These are phyloP conservation scores for Suillus fuscotomentosus DNA, from an alignment of 768 basidiomycete genomes.

Conservation along the genomic window DNA sequence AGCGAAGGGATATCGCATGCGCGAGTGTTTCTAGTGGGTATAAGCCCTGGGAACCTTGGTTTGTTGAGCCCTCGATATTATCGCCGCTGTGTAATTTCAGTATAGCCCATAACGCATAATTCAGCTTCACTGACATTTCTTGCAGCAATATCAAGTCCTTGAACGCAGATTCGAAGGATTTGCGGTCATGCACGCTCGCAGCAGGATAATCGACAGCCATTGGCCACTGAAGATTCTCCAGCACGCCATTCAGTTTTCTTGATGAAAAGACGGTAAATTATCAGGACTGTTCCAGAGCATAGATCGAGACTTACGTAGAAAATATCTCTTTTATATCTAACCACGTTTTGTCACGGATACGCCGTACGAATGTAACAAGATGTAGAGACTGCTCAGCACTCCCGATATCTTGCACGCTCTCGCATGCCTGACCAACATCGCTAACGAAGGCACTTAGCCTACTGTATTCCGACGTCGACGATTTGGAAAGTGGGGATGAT, in stretches of 20 bases:
- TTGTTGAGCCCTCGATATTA: slow-evolving; percentile 27
- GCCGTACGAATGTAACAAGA: slow-evolving; percentile 59
- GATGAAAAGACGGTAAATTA: not conserved
- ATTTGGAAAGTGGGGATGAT: slow-evolving; percentile 39
- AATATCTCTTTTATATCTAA: slow-evolving; percentile 64
- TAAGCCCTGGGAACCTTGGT: slow-evolving; percentile 44
- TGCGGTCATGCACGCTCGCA: slow-evolving; percentile 48
- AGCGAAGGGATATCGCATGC: slow-evolving; percentile 79
- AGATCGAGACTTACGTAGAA: slow-evolving; percentile 48
- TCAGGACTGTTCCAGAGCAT: not conserved
- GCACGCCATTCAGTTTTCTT: slow-evolving; percentile 61
- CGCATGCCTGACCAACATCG: slow-evolving; percentile 45
- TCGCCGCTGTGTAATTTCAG: slow-evolving; percentile 44
- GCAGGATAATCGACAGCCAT: slow-evolving; percentile 62
- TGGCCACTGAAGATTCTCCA: slow-evolving; percentile 88
- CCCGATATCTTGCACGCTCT: slow-evolving; percentile 42
- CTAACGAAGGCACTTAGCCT: slow-evolving; percentile 60
- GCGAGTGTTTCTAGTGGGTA: slow-evolving; percentile 86
- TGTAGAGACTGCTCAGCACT: slow-evolving; percentile 51
- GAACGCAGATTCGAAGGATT: slow-evolving; percentile 75
- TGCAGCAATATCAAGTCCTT: slow-evolving; percentile 76
- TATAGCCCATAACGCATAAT: not conserved
- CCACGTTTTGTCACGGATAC: slow-evolving; percentile 75
- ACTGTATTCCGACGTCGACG: slow-evolving; percentile 57
- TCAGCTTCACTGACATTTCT: slow-evolving; percentile 54